Conservation (phyloP, 768 basidiomycete species). For the Baorangia bicolor region DNA sequence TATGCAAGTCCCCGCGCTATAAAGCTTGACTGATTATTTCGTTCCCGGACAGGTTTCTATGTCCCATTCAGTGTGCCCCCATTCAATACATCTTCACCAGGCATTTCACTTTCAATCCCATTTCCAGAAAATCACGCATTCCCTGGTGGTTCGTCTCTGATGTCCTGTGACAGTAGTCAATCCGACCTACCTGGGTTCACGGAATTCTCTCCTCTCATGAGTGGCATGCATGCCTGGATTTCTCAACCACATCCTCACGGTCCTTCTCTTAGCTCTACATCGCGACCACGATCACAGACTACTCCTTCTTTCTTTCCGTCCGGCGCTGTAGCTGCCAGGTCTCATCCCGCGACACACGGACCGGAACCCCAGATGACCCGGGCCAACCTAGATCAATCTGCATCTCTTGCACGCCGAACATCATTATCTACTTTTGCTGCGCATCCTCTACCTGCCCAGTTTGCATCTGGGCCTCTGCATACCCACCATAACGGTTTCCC, state of each 20-base stretch:
- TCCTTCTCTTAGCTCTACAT: not conserved
- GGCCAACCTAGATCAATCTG: not conserved
- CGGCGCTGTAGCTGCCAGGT: not conserved
- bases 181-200: not conserved
- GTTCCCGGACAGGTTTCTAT: slow-evolving; percentile 6
- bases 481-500: slow-evolving; percentile 37
- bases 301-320: not conserved
- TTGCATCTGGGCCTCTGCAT: slow-evolving; percentile 32
- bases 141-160: not conserved
- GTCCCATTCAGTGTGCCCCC: not conserved
- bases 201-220: not conserved
- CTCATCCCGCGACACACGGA: not conserved
- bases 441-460: slow-evolving; percentile 15
- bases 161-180: slow-evolving; percentile 3
- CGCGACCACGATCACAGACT: slow-evolving; percentile 4
- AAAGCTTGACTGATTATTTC: not conserved
- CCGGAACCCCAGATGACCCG: not conserved
- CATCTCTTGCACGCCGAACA: not conserved
- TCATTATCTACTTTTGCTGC: slow-evolving; percentile 23
- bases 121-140: not conserved
- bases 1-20: not conserved
- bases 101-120: not conserved
- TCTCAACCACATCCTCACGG: not conserved
- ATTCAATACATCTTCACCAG: not conserved
- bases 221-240: not conserved